A percentile compares a stretch with the other conserved stretches of the same genome.
These are phyloP conservation scores for Rhizopus microsporus DNA, from an alignment of 371 early-diverging fungal genomes.

Conservation along the genomic window DNA sequence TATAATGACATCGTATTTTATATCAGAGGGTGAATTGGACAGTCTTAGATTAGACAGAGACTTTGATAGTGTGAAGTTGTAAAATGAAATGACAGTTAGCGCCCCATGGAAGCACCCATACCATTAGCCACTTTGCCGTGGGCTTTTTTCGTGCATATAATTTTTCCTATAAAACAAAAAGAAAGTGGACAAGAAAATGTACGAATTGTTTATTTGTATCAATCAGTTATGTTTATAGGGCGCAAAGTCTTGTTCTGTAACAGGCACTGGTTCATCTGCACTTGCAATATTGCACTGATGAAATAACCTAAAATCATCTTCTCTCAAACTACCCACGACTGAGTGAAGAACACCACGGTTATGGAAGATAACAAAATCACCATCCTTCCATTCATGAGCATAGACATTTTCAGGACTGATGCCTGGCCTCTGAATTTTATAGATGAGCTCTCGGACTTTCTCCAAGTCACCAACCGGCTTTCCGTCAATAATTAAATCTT, in stretches of 20 bases:
- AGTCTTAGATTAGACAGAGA: no score
- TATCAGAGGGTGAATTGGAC: no score
- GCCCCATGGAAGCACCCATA: no score
- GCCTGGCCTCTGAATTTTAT: constrained; percentile 46
- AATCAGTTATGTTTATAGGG: constrained; percentile 21
- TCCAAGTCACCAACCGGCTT: constrained; percentile 47
- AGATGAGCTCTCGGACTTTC: constrained; percentile 46
- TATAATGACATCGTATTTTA: no score
- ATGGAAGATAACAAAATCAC: constrained; percentile 53
- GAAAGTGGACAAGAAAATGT: neutral
- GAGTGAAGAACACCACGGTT: constrained; percentile 52
- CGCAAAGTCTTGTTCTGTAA: constrained; percentile 46
- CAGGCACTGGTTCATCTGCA: constrained; percentile 43
- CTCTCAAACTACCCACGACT: constrained; percentile 47
- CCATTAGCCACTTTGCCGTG: no score
- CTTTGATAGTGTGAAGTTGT: no score
- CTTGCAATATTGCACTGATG: constrained; percentile 53
- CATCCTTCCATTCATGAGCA: constrained; percentile 54
- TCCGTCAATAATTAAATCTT: constrained; percentile 54
- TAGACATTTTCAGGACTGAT: constrained; percentile 51
- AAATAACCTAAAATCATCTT: constrained; percentile 44
- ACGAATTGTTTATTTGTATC: neutral
- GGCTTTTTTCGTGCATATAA: no score
- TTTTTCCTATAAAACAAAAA: no score
- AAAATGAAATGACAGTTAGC: no score